These are phyloP conservation scores for Talaromyces funiculosus DNA, from an alignment of 2,329 filamentous ascomycete genomes.

Conservation along the genomic window DNA sequence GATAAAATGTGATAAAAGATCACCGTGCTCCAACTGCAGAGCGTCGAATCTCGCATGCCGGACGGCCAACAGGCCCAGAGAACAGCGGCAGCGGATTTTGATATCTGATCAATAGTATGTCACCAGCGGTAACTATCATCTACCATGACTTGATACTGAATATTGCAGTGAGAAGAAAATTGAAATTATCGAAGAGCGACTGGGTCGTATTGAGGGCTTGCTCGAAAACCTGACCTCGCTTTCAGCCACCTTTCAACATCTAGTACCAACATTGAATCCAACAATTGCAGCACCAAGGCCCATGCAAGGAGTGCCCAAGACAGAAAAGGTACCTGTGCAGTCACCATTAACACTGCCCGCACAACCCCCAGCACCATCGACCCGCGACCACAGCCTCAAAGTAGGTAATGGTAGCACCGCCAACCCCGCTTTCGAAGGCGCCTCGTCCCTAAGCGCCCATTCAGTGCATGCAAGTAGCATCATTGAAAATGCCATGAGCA, in stretches of 20 bases:
- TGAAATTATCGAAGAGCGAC: slow-evolving; percentile 47
- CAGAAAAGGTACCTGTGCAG: not conserved
- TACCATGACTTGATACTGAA: not conserved
- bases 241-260: slow-evolving; percentile 21
- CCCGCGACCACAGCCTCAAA: slow-evolving; percentile 12
- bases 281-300: not conserved
- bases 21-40: slow-evolving; percentile 39
- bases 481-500: slow-evolving; percentile 37
- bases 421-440: slow-evolving; percentile 42
- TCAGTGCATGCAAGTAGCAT: slow-evolving; percentile 43
- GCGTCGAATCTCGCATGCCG: slow-evolving; percentile 33
- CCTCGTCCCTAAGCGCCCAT: slow-evolving; percentile 45
- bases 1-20: slow-evolving; percentile 40
- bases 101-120: slow-evolving; percentile 41
- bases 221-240: slow-evolving; percentile 32
- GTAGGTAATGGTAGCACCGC: not conserved
- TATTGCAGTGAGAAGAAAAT: slow-evolving; percentile 47
- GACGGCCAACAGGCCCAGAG: slow-evolving; percentile 32
- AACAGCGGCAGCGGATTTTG: slow-evolving; percentile 35
- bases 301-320: not conserved
- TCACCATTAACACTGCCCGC: not conserved
- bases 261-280: slow-evolving; percentile 12
- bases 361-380: not conserved
- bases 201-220: slow-evolving; percentile 44
- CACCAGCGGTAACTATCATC: not conserved